Base-by-base conservation (phyloP, 805 yeast species). In the Candida adriatica region DNA sequence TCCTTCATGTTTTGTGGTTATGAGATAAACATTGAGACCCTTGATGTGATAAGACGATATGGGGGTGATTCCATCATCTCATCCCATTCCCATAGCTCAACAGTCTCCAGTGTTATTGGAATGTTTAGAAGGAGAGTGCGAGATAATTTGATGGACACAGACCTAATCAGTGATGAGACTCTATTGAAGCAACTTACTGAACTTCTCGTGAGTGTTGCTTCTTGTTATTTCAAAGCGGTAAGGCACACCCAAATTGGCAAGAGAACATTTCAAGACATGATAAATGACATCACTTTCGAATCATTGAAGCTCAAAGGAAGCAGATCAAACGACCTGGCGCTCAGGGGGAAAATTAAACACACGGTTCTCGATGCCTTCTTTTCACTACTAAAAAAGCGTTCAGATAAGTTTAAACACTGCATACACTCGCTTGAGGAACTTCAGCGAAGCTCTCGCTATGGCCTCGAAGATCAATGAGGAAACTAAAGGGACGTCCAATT, bases 1-100 rank as follows among this genome's bases (percentile, higher is more conserved):
- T 9, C 29, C 26, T 6, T 67, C 11, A 45, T 52, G 0, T 72
- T 69, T 42, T 66, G 73, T 39, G 76, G 69, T 1, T 44, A 64
- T 8, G 43, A 59, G 4, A 55, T 70, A 9, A 45, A 61, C 35
- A 39, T 64, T 6, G 26, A 28, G 3, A 42, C 34, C 6, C 46
- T 70, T 11, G 53, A 61, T 6, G 50, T 66, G 3, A 43, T 56
- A 36, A 73, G 69, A 38, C 36, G 37, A 4, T 38, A 45, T 10
- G 54, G 48, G 4, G 24, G 6, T 26, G 46, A 0, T 37, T 48
- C 27, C 36, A 27, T 35, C 0, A 46, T 56, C 1, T 23, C 13
- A 5, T 35, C 35, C 3, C 13, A 10, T 13, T 28, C 51, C 5
- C 43, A 43, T 17, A 26, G n/a, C 9, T 13, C 15, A 10, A 38